phyloP scores from a whole-genome alignment of 768 basidiomycete species.

The Mycena indigotica region DNA sequence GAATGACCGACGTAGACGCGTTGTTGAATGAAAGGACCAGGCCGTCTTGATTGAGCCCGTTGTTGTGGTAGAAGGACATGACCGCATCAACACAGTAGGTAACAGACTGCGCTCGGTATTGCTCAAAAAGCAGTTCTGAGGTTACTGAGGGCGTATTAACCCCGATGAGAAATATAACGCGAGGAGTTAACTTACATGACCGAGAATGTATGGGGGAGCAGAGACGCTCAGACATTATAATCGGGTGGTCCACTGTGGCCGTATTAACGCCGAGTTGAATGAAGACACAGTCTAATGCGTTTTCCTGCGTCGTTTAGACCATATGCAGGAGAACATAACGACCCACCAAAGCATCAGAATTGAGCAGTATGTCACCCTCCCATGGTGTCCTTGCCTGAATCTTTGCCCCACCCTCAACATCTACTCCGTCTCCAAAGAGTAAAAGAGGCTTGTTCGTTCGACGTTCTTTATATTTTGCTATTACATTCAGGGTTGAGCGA shows the following conservation, averaged over 20 bases:
- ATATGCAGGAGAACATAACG: conserved; percentile 8
- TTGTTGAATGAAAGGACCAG: conserved; percentile 91
- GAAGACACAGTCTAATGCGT: conserved; percentile 91
- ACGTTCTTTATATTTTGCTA: conserved; percentile 89
- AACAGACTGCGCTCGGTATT: conserved; percentile 83
- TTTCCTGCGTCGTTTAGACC: conserved; percentile 65
- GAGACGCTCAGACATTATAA: conserved; percentile 92
- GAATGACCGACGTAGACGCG: conserved; percentile 88
- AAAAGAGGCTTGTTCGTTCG: conserved; percentile 80
- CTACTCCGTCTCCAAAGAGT: conserved; percentile 86
- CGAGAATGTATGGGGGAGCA: conserved; percentile 88
- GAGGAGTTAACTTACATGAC: conserved; percentile 56
- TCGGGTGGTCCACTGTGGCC: conserved; percentile 76
- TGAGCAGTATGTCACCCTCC: conserved; percentile 92
- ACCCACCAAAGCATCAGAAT: conserved; percentile 91
- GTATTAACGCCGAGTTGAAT: conserved; percentile 83
- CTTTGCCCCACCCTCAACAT: conserved; percentile 82
- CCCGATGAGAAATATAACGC: neutral
- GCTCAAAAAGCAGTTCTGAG: conserved; percentile 95
- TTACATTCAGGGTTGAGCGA: conserved; percentile 64
- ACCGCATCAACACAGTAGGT: conserved; percentile 87
- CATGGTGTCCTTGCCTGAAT: conserved; percentile 80
- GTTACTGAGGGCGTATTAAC: conserved; percentile 60
- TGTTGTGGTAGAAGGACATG: conserved; percentile 91
- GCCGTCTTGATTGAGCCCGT: conserved; percentile 64